Evolutionary conservation across 768 basidiomycete genomes (phyloP), one percentile per base, ranked within the genome.

Genomic region (Termitomyces sp.): DNA sequence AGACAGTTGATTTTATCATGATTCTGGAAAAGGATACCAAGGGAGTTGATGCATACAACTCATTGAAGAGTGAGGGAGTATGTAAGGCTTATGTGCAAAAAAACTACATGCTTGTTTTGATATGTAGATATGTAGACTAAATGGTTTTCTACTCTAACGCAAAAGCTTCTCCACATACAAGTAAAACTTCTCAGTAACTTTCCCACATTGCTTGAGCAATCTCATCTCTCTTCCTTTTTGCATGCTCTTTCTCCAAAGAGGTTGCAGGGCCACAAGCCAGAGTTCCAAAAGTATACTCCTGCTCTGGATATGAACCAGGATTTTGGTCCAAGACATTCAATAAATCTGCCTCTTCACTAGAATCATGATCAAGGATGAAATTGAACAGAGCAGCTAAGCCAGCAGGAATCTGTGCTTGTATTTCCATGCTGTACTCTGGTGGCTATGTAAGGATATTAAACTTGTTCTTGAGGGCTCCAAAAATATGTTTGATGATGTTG

Each of bases 161-260:
- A n/a, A n/a, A n/a, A n/a, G n/a, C n/a, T n/a, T n/a, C n/a, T n/a
- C n/a, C n/a, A n/a, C n/a, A n/a, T n/a, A n/a, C n/a, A n/a, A n/a
- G n/a, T 27, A 46, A 42, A 23, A 32, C 7, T 38, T 11, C 20
- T 27, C 36, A 36, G 31, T 53, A 53, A 38, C 35, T 38, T 0
- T 46, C 3, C 52, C 43, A 53, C 31, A 53, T 53, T 3, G 52
- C 52, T 22, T 53, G 41, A 12, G 52, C 52, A 45, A 53, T 53
- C 32, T 36, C 20, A n/a, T 53, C 43, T 27, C 52, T n/a, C 13
- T 27, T 53, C 11, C 3, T 23, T 18, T 23, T 53, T 35, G 52
- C 52, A 23, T 31, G 43, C 10, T 32, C 52, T 15, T 38, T 33
- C 22, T 53, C 52, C 10, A 15, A 15, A 13, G 20, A 12, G 10